Base-by-base conservation (phyloP, 176 grass and related monocot genomes). In the Microstegium vimineum region DNA sequence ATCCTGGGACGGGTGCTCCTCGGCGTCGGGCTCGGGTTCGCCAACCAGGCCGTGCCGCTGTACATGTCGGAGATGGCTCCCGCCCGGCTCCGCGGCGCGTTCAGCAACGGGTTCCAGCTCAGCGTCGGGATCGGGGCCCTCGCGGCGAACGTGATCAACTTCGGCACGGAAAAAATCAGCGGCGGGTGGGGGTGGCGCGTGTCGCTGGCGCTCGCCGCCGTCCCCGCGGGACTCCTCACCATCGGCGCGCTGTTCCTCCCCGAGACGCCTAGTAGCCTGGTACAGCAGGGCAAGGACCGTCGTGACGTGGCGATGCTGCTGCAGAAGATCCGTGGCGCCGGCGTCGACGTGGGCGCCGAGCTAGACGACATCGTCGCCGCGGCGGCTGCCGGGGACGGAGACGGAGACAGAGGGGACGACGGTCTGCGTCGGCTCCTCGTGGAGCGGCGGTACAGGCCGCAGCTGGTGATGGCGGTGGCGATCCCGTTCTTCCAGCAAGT, bases 51-150 rank as follows among this genome's bases (percentile, higher is more conserved):
- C 57, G 89, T 92, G 8, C 92, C 92, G 22, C 87, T 94, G 16
- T 94, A 94, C 81, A 77, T 94, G n/a, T 94, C 87, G 5, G 92
- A 94, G 86, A 94, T 94, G 92, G 89, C 92, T 16, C 92, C 92
- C 1, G 62, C 87, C 9, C 56, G 85, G 43, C 32, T 76, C 67
- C 89, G 92, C 66, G 89, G 92, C 47, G 92, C 92, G 5, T 91
- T 94, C 68, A 89, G 86, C 77, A 94, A 91, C 57, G 77, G 84
- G 13, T 92, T 94, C 82, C 83, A 91, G 75, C 82, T 92, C 69
- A 89, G 85, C 71, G 67, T 94, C 28, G 89, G 84, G 0, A 0
- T 91, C 16, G 92, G 92, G 5, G 72, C 65, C 14, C 81, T 94
- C 10, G 69, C 82, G 4, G 92, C 92, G 37, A 91, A 87, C 81